phyloP scores from a whole-genome alignment of 768 basidiomycete species.

The Lepiota subincarnata region DNA sequence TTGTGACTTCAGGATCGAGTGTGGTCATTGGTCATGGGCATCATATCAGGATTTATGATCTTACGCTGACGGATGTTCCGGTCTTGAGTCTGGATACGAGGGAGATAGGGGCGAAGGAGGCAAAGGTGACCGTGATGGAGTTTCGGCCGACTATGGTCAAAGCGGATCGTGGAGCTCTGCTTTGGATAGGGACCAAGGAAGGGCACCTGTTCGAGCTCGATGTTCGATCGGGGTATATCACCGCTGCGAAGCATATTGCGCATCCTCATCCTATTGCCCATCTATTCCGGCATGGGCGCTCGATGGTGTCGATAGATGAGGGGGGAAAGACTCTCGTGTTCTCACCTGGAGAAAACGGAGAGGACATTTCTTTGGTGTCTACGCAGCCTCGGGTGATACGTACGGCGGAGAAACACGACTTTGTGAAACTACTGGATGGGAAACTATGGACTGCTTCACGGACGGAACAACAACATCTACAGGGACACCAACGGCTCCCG shows the following conservation, averaged over 20 bases:
- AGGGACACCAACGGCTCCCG: constrained; percentile 47
- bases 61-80: constrained; percentile 43
- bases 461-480: constrained; percentile 32
- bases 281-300: constrained; percentile 67
- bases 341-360: constrained; percentile 35
- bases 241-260: constrained; percentile 52
- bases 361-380: constrained; percentile 41
- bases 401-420: constrained; percentile 79
- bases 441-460: constrained; percentile 81
- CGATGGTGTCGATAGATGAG: constrained; percentile 84
- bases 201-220: constrained; percentile 86
- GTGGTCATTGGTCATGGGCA: constrained; percentile 57
- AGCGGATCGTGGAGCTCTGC: constrained; percentile 52
- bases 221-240: constrained; percentile 52
- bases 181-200: constrained; percentile 92
- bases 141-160: constrained; percentile 52
- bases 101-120: constrained; percentile 59
- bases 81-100: constrained; percentile 55
- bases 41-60: constrained; percentile 61
- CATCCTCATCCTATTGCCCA: constrained; percentile 66
- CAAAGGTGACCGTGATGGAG: constrained; percentile 72
- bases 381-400: constrained; percentile 58
- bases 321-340: constrained; percentile 80
- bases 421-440: constrained; percentile 67
- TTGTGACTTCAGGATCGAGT: constrained; percentile 52